Base-by-base conservation (phyloP, 2,329 filamentous ascomycete species). In the Dothiorella sarmentorum region DNA sequence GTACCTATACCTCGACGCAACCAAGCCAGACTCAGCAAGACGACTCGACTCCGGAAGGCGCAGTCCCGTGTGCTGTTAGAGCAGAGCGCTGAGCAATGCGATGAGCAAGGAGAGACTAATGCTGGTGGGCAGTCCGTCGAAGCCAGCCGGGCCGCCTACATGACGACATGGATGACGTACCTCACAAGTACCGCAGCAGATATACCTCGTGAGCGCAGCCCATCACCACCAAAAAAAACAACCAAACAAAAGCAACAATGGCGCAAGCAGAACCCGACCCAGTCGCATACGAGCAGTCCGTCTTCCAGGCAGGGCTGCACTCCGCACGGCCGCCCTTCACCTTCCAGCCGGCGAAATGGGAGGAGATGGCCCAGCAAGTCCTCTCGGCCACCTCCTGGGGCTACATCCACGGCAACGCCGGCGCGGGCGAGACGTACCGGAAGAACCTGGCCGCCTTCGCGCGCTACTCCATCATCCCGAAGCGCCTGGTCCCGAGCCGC, bases 381-480 rank as follows among this genome's bases (percentile, higher is more conserved):
- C 64, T 73, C 31, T 69, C 67, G 2, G 65, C 69, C 5, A 66
- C 69, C 26, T 64, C 65, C 15, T 67, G 64, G 49, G 71, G 70
- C n/a, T 74, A 74, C 57, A 65, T 72, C 9, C 64, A 66, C 44
- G 71, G 71, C 29, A 68, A 65, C 15, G 71, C 70, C 4, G 70
- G 71, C 2, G 64, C 61, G 2, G 66, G 68, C 7, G 67, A 72
- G 56, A 73, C 70, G 2, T 63, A 61, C 9, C 59, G 64, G 47
- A 72, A 71, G 56, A 72, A 69, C 47, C 59, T 63, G 15, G 63
- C 59, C 9, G 65, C 67, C 1, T 68, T 68, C 47, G 63, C 63
- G 35, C 66, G 63, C 44, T 69, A 63, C 62, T 63, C 61, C 5
- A 66, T 69, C 27, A 62, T 68, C 3, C 66, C 67, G 3, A 17